Evolutionary conservation across 2,329 filamentous ascomycete species (phyloP), one percentile per base, ranked within the genome.

Genomic region (Periconia digitata): DNA sequence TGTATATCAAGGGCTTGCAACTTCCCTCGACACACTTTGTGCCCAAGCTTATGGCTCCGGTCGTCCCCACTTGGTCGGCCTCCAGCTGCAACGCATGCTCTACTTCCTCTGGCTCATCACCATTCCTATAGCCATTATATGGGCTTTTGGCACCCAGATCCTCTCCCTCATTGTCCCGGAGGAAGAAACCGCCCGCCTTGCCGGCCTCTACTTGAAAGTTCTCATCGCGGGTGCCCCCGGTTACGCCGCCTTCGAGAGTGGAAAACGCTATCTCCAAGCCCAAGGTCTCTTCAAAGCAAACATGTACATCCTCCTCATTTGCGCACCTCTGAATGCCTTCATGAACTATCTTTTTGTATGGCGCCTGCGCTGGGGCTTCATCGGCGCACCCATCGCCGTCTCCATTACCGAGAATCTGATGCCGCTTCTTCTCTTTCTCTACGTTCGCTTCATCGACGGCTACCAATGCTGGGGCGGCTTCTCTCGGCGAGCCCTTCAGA

Each of bases 41-140:
- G 84, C 92, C 0, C 92, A 97, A 71, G 92, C 94, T 0, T 97
- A 95, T 66, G 92, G 94, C 2, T 95, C 89, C 0, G 92, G 92
- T 0, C 88, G 87, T 67, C 95, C 88, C 66, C 88, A 92, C 58
- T 82, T 97, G 5, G 92, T 97, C 49, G 92, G 89, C 1, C 70
- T 94, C 46, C 89, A 94, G 62, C 80, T 90, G 54, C 88, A 94
- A 72, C 81, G 89, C 47, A 92, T 92, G 89, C 77, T 89, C 1
- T 87, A 79, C 64, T 92, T 94, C 64, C 79, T 94, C 2, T 85
- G 87, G 76, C 68, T 79, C 2, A 79, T 91, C 55, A 87, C 84
- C 1, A 77, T 90, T 16, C 89, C 89, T 1, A 88, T 94, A 56
- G 82, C 79, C 3, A 65, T 87, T 1, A 72, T 91, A 24, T 94